A percentile compares a stretch with the other conserved stretches of the same genome.
These are phyloP conservation scores for Aciculoconidium aculeatum DNA, from an alignment of 805 yeast species.

Conservation along the genomic window DNA sequence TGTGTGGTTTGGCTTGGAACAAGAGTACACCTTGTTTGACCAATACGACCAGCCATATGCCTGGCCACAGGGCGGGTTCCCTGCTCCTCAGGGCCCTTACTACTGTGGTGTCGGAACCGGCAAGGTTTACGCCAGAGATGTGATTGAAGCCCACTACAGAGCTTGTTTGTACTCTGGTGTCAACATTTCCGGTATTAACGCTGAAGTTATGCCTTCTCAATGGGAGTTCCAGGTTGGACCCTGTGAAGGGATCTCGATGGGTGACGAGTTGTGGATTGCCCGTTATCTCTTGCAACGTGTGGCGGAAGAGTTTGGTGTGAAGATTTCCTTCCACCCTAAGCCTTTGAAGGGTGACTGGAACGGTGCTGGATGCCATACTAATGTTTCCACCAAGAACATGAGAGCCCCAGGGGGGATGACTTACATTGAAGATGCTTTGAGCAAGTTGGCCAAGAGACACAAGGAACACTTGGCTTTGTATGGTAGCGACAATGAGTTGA, in stretches of 20 bases:
- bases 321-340: conserved; percentile 98
- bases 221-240: conserved; percentile 99
- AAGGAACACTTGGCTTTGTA: conserved; percentile 91
- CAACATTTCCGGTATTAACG: conserved; percentile 91
- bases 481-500: conserved; percentile 91
- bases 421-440: conserved; percentile 85
- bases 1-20: conserved; percentile 98
- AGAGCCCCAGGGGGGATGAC: conserved; percentile 96
- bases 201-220: conserved; percentile 99
- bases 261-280: conserved; percentile 95
- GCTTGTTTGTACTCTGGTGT: conserved; percentile 95
- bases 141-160: conserved; percentile 97
- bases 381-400: conserved; percentile 89
- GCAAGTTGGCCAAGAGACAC: conserved; percentile 93
- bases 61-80: conserved; percentile 99
- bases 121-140: conserved; percentile 95
- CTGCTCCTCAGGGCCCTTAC: conserved; percentile 99
- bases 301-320: conserved; percentile 98
- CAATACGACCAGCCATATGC: conserved; percentile 86
- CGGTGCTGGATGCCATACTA: conserved; percentile 99
- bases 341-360: conserved; percentile 99
- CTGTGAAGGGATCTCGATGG: conserved; percentile 91
- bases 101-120: conserved; percentile 99
- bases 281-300: conserved; percentile 89
- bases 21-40: conserved; percentile 96